phyloP scores from a whole-genome alignment of 768 basidiomycete genomes.

The Chalciporus pseudorubinellus region DNA sequence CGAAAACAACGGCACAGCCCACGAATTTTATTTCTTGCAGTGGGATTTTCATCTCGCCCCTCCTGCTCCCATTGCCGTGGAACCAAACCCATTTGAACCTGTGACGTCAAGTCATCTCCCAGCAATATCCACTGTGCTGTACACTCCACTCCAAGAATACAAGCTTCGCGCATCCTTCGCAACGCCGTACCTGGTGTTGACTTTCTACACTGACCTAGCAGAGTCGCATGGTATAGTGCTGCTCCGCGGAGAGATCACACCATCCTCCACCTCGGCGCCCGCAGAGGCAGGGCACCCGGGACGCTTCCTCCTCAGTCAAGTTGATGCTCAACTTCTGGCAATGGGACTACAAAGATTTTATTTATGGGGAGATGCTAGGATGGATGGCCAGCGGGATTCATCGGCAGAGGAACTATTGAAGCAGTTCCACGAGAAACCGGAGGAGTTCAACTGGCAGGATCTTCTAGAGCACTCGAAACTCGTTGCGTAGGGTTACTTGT shows the following conservation, averaged over 20 bases:
- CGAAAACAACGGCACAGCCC: constrained; percentile 40
- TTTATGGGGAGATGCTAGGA: constrained; percentile 47
- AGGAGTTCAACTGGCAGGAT: constrained; percentile 80
- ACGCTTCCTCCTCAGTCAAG: constrained; percentile 64
- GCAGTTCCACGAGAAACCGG: constrained; percentile 75
- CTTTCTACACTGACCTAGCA: constrained; percentile 88
- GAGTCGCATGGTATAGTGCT: constrained; percentile 79
- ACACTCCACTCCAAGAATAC: constrained; percentile 93
- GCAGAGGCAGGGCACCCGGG: constrained; percentile 15
- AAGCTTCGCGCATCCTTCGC: constrained; percentile 81
- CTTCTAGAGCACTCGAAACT: constrained; percentile 52
- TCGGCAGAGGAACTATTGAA: constrained; percentile 47
- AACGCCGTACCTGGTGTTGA: constrained; percentile 87
- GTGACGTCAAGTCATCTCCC: constrained; percentile 40
- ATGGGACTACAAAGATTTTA: constrained; percentile 87
- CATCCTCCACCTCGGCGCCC: constrained; percentile 46
- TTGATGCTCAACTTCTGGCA: constrained; percentile 81
- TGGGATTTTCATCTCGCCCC: constrained; percentile 85
- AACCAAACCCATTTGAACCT: constrained; percentile 45
- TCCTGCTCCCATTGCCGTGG: constrained; percentile 47
- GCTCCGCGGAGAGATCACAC: constrained; percentile 88
- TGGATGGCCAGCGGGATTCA: constrained; percentile 3
- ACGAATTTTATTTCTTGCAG: constrained; percentile 84
- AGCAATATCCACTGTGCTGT: constrained; percentile 72
- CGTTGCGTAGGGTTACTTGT: constrained; percentile 6